Evolutionary conservation across 2,329 filamentous ascomycete genomes (phyloP).

Genomic region (Zopfia rhizophila): DNA sequence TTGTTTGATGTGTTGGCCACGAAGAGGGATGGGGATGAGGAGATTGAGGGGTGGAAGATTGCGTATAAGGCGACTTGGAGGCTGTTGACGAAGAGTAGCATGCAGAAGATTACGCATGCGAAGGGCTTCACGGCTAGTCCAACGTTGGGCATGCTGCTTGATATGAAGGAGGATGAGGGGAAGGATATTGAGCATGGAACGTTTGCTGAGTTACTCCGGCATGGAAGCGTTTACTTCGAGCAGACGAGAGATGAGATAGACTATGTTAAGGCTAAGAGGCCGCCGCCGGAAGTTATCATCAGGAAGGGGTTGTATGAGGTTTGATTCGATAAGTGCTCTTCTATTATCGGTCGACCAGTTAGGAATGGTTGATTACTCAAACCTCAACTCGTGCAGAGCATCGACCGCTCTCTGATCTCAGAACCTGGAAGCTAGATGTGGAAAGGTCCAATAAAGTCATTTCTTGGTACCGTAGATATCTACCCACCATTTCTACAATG

Average conservation of each 20-base stretch:
- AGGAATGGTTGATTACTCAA: no score
- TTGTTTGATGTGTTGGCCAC: slow-evolving; percentile 39
- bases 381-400: no score
- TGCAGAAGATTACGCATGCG: slow-evolving; percentile 53
- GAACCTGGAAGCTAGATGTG: no score
- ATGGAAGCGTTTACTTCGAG: slow-evolving; percentile 48
- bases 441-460: no score
- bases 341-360: no score
- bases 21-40: slow-evolving; percentile 31
- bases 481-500: no score
- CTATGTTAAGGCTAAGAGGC: slow-evolving; percentile 30
- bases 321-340: no score
- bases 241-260: slow-evolving; percentile 44
- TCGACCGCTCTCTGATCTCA: no score
- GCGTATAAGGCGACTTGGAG: slow-evolving; percentile 41
- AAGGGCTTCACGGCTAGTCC: slow-evolving; percentile 36
- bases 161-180: slow-evolving; percentile 44
- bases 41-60: slow-evolving; percentile 37
- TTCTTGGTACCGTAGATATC: no score
- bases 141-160: slow-evolving; percentile 41
- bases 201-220: slow-evolving; percentile 50
- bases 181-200: slow-evolving; percentile 45
- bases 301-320: slow-evolving; percentile 33
- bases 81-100: slow-evolving; percentile 41
- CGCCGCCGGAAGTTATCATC: slow-evolving; percentile 23